Conservation (phyloP, 2,329 filamentous ascomycete species). For the Fusarium guadeloupense region DNA sequence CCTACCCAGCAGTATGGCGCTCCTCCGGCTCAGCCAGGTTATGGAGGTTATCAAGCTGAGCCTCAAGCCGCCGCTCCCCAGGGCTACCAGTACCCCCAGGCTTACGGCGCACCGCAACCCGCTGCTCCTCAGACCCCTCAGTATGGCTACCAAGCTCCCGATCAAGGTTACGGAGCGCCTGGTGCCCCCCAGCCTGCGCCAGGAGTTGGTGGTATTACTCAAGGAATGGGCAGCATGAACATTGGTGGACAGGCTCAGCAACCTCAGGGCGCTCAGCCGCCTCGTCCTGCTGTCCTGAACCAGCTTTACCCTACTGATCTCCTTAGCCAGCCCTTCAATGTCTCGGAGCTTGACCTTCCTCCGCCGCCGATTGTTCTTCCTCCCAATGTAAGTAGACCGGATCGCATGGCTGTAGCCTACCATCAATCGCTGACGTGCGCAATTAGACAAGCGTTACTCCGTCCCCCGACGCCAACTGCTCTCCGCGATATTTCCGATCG, state of each 20-base stretch:
- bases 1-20: conserved; percentile 57
- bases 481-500: conserved; percentile 92
- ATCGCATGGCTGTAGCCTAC: background rate
- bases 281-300: conserved; percentile 70
- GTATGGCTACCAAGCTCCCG: conserved; percentile 74
- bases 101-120: conserved; percentile 56
- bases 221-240: conserved; percentile 86
- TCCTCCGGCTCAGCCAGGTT: conserved; percentile 58
- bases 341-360: conserved; percentile 88
- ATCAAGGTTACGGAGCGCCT: conserved; percentile 70
- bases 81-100: conserved; percentile 55
- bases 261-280: conserved; percentile 50
- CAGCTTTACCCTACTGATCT: conserved; percentile 93
- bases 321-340: conserved; percentile 91
- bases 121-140: conserved; percentile 50
- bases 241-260: conserved; percentile 66
- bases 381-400: conserved; percentile 76
- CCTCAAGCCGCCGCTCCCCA: conserved; percentile 51
- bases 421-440: conserved; percentile 50
- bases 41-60: conserved; percentile 68
- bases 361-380: conserved; percentile 92
- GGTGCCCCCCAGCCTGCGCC: conserved; percentile 47
- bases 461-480: conserved; percentile 90
- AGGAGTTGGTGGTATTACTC: conserved; percentile 75
- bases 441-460: conserved; percentile 85